Percentiles rank a stretch among this genome's conserved stretches.
Conservation (phyloP, 257 asterid species). For the Anisodus tanguticus region DNA sequence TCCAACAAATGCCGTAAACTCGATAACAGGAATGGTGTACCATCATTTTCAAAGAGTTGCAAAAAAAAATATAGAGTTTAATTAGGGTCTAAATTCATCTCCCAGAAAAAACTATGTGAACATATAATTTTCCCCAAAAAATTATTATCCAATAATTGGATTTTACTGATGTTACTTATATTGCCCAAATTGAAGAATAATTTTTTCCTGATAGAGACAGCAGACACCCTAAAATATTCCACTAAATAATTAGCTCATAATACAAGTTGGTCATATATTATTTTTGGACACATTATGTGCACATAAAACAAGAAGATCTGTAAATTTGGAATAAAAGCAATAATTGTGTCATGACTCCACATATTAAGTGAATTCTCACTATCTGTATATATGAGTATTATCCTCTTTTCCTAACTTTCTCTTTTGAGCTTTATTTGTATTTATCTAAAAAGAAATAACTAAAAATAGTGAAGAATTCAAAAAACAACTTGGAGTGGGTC, state of each 20-base stretch:
- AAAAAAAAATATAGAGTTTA: neutral
- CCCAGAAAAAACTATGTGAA: neutral
- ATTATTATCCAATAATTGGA: neutral
- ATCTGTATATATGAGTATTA: neutral
- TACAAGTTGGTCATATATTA: neutral
- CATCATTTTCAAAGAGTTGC: neutral
- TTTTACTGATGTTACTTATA: neutral
- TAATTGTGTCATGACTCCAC: neutral
- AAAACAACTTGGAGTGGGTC: neutral
- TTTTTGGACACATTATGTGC: neutral
- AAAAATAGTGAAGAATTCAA: neutral
- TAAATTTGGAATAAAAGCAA: neutral
- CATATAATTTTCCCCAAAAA: neutral
- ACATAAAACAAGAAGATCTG: slow-evolving; percentile 7
- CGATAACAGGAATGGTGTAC: neutral
- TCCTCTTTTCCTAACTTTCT: neutral
- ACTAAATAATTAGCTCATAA: neutral
- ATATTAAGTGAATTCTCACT: neutral
- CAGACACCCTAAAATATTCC: neutral
- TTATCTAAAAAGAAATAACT: neutral
- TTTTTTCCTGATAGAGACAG: neutral
- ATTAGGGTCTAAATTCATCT: neutral
- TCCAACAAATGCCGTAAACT: neutral
- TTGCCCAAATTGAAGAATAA: neutral
- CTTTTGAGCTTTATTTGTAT: neutral